Evolutionary conservation across 441 rosid species (phyloP), one percentile per base, ranked within the genome.

Genomic region (Eruca vesicaria): DNA sequence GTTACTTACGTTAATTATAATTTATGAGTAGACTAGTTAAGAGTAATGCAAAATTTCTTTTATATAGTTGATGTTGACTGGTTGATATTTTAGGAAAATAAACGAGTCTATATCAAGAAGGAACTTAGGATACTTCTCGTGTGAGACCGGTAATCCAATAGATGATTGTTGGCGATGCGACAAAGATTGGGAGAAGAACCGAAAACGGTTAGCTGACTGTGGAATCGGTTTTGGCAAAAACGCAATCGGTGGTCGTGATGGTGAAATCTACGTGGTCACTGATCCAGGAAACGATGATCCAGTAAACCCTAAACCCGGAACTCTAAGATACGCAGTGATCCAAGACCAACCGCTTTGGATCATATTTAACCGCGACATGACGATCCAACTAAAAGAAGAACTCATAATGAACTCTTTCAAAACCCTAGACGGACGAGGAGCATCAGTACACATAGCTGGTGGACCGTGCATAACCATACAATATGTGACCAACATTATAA

Each of bases 81-180:
- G 63, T 76, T 7, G 26, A n/a, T 52, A 31, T 29, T 63, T 12
- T 82, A 94, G 97, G 91, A 85, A 87, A 52, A 83, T 92, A 57
- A 94, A 89, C 60, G 90, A 79, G 71, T 79, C 76, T 6, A 31
- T 79, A 64, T 83, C 92, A 6, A 72, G 97, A 82, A 88, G 98
- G 81, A 90, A 81, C 64, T 77, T 94, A 77, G 95, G 87, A 1
- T 89, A 82, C 65, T 80, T 90, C 55, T 90, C 98, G 4, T 94
- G 98, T 15, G 91, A 90, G 19, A 92, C 88, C 0, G 97, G 97
- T 2, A 94, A 94, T 71, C 98, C 98, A 21, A 88, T 92, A 6
- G 97, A 94, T 8, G 98, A 92, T 71, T 94, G 98, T 85, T 94
- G 98, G 97, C 69, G 98, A 41, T 90, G 98, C 43, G 97, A 92